phyloP scores from a whole-genome alignment of 768 basidiomycete species.

The Lentinula sp. region DNA sequence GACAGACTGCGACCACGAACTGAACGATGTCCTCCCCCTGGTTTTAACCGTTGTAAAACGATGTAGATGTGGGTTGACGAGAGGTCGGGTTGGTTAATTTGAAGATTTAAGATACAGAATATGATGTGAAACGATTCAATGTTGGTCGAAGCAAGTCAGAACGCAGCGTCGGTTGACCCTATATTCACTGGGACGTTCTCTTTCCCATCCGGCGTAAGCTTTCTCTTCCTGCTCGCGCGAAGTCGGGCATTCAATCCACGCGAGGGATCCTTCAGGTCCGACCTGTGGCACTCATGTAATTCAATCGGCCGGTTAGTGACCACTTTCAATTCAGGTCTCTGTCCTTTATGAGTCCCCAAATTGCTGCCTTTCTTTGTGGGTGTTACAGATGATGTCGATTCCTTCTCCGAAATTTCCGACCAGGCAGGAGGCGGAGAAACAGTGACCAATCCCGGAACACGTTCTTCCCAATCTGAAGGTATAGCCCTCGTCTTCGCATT shows the following conservation, averaged over 20 bases:
- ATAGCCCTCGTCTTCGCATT: too few relatives aligned
- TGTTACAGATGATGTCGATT: neutral
- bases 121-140: neutral
- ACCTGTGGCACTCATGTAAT: too few relatives aligned
- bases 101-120: neutral
- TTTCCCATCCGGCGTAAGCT: neutral
- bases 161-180: neutral
- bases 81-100: too few relatives aligned
- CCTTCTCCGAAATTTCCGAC: neutral
- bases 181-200: neutral
- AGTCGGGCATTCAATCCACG: neutral
- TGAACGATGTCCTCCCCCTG: neutral
- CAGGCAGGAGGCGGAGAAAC: neutral
- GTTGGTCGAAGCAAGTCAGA: neutral
- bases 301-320: neutral
- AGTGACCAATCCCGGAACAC: neutral
- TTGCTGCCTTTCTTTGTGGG: neutral
- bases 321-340: neutral
- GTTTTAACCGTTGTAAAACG: too few relatives aligned
- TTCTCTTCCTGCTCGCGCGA: neutral
- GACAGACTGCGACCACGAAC: neutral
- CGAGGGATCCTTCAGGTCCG: neutral
- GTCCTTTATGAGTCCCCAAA: neutral
- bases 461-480: neutral
- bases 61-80: too few relatives aligned